Base-by-base conservation (phyloP, 2,329 filamentous ascomycete species). In the Raffaelea albimanens region DNA sequence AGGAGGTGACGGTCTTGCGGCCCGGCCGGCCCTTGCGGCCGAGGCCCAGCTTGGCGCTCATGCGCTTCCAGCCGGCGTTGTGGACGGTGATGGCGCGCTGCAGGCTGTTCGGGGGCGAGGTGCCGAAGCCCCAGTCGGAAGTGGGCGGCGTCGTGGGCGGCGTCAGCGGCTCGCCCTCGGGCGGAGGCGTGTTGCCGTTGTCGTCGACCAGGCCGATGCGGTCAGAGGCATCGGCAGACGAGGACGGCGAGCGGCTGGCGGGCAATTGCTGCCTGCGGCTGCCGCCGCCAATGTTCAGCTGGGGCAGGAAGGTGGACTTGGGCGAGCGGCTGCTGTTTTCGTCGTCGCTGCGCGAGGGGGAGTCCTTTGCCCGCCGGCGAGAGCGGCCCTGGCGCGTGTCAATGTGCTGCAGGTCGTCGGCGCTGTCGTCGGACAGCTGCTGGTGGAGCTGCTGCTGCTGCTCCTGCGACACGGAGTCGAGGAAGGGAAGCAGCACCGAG, bases 401-500 rank as follows among this genome's bases (percentile, higher is more conserved):
- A 7, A 29, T 29, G 25, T n/a, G n/a, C n/a, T n/a, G 18, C n/a
- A n/a, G n/a, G n/a, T 29, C 25, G 25, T 29, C 25, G 25, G 13
- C 13, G 25, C 25, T 13, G 25, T 13, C 25, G 25, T 29, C 25
- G 25, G 25, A 41, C 20, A 38, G 65, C 45, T 56, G 55, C 7
- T 41, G 36, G 25, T 31, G 18, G 8, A 41, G 36, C n/a, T 21
- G 45, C 34, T 23, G 40, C 29, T 11, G 43, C 40, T 44, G 25
- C 14, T 46, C 40, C 34, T 46, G 34, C 16, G 40, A 39, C 2
- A 76, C 66, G 0, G 75, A 77, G 53, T 95, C 91, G 46, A 97
- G 74, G 61, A 97, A 98, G 0, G 91, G 90, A 1, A 95, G 82
- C 45, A 97, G 73, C 1, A 97, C 87, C 3, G 90, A 96, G 62